Evolutionary conservation across 78 protist species (phyloP), one percentile per base, ranked within the genome.

Genomic region (Andalucia godoyi): DNA sequence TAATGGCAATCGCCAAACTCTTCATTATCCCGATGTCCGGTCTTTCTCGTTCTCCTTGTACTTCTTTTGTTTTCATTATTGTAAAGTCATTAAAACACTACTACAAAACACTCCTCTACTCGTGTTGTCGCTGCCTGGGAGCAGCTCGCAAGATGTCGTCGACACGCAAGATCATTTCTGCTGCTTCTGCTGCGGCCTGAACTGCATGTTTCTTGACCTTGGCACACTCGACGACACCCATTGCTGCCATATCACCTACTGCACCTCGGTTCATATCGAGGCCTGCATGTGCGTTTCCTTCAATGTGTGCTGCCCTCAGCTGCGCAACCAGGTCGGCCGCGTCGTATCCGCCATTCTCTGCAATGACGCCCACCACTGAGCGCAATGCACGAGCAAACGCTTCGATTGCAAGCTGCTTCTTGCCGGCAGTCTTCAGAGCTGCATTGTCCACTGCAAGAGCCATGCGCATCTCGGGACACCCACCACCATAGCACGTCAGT

Each of bases 81-180:
- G n/a, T n/a, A n/a, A n/a, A n/a, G n/a, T n/a, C n/a, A n/a, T n/a
- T n/a, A n/a, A n/a, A n/a, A n/a, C n/a, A n/a, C n/a, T n/a, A n/a
- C n/a, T n/a, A n/a, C n/a, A n/a, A n/a, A n/a, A n/a, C n/a, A n/a
- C n/a, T n/a, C n/a, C n/a, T n/a, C n/a, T n/a, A n/a, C n/a, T n/a
- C n/a, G n/a, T n/a, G n/a, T n/a, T n/a, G n/a, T 10, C 87, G 50
- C 60, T 70, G 72, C 55, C 99, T 57, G n/a, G 99, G 99, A 1
- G 96, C 97, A 39, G 90, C 64, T 27, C 83, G 54, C 39, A 97
- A 38, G 43, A 97, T 78, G 51, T 87, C 80, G 60, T 97, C 99
- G 15, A 94, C 99, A 37, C 99, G 83, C 53, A 97, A 81, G 36
- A 97, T 90, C 97, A 97, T 92, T 66, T 95, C 99, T 21, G 98